A percentile compares a stretch with the other conserved stretches of the same genome.
Conservation (phyloP, 371 early-diverging fungal genomes). For the Mucor irregularis region DNA sequence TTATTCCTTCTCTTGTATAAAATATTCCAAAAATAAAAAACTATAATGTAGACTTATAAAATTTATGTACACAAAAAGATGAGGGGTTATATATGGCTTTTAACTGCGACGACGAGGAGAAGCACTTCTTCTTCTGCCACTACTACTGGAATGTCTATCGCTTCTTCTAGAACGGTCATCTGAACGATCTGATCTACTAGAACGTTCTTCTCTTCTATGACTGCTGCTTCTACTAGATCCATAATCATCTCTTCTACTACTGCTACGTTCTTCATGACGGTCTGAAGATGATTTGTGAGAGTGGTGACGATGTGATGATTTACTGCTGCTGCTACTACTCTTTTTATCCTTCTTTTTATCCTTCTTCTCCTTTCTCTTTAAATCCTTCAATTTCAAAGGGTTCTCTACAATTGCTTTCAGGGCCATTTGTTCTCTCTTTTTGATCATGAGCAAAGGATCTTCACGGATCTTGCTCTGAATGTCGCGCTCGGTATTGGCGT, state of each 20-base stretch:
- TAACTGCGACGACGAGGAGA: slow-evolving; percentile 21
- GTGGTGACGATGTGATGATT: slow-evolving; percentile 6
- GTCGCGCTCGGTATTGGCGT: slow-evolving; percentile 83
- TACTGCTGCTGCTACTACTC: slow-evolving; percentile 12
- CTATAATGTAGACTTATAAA: not conserved
- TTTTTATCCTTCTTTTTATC: slow-evolving; percentile 50
- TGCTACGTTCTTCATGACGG: not conserved
- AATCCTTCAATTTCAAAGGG: slow-evolving; percentile 67
- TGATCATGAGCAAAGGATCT: slow-evolving; percentile 90
- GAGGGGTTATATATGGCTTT: not conserved
- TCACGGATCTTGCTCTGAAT: slow-evolving; percentile 85
- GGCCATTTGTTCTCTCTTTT: slow-evolving; percentile 80
- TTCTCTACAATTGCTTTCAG: slow-evolving; percentile 78
- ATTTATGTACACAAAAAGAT: slow-evolving; percentile 1
- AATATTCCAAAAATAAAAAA: slow-evolving; percentile 1
- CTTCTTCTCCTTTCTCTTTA: slow-evolving; percentile 49
- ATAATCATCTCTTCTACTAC: slow-evolving; percentile 1
- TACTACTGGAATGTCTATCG: not conserved
- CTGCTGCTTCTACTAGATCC: slow-evolving; percentile 1
- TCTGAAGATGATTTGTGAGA: slow-evolving; percentile 4
- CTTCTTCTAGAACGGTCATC: slow-evolving; percentile 2
- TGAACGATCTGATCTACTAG: slow-evolving; percentile 1
- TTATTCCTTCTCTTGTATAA: not conserved
- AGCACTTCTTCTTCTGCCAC: slow-evolving; percentile 18
- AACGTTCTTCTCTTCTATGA: slow-evolving; percentile 1